These are phyloP conservation scores for Xanthoparmelia taractica DNA, from an alignment of 495 filamentous ascomycete genomes.

Conservation along the genomic window DNA sequence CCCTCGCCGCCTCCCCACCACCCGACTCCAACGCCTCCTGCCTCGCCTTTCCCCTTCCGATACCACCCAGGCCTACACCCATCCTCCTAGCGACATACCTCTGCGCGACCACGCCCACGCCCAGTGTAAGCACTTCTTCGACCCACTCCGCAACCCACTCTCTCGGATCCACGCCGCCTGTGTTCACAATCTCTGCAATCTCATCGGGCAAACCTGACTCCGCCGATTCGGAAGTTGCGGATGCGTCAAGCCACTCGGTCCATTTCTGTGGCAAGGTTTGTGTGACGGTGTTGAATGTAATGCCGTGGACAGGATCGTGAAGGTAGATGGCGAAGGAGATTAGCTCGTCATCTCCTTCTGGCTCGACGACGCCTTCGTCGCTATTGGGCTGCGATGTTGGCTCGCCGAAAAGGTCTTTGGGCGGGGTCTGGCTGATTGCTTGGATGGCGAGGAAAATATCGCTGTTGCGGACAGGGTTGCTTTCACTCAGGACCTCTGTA, in stretches of 20 bases:
- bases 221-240: constrained; percentile 37
- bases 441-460: constrained; percentile 95
- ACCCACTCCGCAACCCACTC: constrained; percentile 98
- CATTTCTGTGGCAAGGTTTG: constrained; percentile 80
- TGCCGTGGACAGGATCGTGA: constrained; percentile 85
- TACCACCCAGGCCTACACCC: constrained; percentile 71
- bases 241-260: constrained; percentile 86
- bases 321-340: constrained; percentile 85
- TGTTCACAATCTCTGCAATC: constrained; percentile 80
- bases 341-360: constrained; percentile 39
- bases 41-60: constrained; percentile 74
- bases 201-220: constrained; percentile 59
- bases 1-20: constrained; percentile 76
- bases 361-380: constrained; percentile 45
- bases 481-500: constrained; percentile 63
- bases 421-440: constrained; percentile 59
- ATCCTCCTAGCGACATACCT: constrained; percentile 90
- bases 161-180: constrained; percentile 83
- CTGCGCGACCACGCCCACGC: constrained; percentile 84
- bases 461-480: constrained; percentile 81
- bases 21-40: constrained; percentile 64
- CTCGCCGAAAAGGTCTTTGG: constrained; percentile 59
- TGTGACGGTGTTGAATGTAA: constrained; percentile 75
- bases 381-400: constrained; percentile 43
- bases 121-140: constrained; percentile 75